Percentiles rank a stretch among this genome's conserved stretches.
Evolutionary conservation across 345 rosid genomes (phyloP).

Genomic region (Eucalyptus globulus): DNA sequence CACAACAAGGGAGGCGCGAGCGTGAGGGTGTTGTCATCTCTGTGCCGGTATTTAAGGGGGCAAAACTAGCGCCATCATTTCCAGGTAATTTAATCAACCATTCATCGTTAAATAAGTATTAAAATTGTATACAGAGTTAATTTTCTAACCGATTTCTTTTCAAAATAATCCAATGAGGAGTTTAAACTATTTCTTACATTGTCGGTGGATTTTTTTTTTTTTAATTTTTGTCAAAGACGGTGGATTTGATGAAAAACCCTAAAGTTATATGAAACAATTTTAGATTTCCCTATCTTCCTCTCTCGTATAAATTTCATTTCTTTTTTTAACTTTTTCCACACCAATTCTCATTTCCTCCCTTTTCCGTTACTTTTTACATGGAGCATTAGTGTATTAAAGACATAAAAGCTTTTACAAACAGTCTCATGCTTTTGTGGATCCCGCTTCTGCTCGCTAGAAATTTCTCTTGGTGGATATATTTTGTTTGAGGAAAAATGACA

Average conservation of each 20-base stretch:
- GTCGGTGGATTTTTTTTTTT: neutral
- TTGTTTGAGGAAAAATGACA: neutral
- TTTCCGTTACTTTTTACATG: neutral
- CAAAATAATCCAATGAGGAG: neutral
- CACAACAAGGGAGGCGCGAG: neutral
- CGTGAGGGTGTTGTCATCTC: neutral
- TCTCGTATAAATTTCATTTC: neutral
- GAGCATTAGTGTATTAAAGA: neutral
- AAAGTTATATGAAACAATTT: neutral
- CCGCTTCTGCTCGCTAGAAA: neutral
- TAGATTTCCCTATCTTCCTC: neutral
- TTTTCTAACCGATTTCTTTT: neutral
- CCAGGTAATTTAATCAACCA: neutral
- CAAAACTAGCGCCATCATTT: neutral
- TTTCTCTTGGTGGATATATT: neutral
- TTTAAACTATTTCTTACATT: neutral
- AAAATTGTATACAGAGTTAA: neutral
- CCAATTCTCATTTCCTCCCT: neutral
- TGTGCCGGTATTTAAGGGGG: neutral
- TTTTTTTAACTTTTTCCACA: neutral
- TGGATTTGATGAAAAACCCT: neutral
- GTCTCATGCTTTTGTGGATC: neutral
- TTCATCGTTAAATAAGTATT: neutral
- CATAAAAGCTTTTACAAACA: neutral
- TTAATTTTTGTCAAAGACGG: too few species aligned